Conservation (phyloP, 2,329 filamentous ascomycete genomes). For the Fusarium nanum region DNA sequence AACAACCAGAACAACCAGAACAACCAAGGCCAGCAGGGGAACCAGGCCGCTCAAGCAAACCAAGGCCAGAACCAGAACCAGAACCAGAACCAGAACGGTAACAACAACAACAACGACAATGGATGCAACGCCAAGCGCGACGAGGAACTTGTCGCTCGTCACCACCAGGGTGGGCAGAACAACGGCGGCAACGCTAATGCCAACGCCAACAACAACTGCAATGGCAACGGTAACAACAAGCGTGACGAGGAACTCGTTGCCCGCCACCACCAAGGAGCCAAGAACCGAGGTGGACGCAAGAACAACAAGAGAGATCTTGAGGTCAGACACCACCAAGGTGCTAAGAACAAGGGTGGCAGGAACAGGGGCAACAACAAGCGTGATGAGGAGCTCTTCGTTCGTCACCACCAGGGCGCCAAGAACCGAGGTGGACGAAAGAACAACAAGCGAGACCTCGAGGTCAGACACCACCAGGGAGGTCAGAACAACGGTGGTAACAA, state of each 20-base stretch:
- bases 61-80: conserved; percentile 18
- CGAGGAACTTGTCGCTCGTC: conserved; percentile 11
- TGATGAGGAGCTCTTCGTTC: not conserved
- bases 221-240: not conserved
- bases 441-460: not conserved
- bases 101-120: not conserved
- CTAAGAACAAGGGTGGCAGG: not conserved
- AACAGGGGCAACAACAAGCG: not conserved
- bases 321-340: not conserved
- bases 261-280: not conserved
- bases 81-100: not conserved
- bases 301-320: not conserved
- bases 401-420: not conserved
- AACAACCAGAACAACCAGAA: not conserved
- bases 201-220: not conserved
- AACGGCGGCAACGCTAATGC: conserved; percentile 8
- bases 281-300: not conserved
- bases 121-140: conserved; percentile 22
- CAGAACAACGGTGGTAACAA: not conserved
- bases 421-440: not conserved
- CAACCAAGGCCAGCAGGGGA: not conserved
- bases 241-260: not conserved
- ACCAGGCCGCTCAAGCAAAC: conserved; percentile 1
- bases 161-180: conserved; percentile 5
- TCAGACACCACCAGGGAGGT: not conserved